phyloP scores from a whole-genome alignment of 2,329 filamentous ascomycete species.

The Hyphodiscus sp. region DNA sequence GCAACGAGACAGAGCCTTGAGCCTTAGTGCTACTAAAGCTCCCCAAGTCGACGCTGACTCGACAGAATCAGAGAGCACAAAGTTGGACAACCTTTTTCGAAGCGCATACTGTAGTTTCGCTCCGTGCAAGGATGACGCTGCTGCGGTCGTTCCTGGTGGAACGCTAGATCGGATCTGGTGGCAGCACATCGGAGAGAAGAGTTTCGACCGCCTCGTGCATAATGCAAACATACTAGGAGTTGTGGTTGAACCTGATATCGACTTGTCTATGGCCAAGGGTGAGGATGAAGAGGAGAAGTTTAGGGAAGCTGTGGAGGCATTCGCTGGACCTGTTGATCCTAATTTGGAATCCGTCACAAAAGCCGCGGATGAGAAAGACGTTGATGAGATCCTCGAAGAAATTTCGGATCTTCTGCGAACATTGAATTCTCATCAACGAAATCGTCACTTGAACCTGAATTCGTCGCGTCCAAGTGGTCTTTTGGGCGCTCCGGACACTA shows the following conservation, averaged over 20 bases:
- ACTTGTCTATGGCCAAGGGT: constrained; percentile 3
- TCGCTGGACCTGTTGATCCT: constrained; percentile 53
- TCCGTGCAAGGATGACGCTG: constrained; percentile 66
- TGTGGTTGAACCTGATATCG: neutral
- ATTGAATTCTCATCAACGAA: constrained; percentile 70
- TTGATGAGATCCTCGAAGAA: constrained; percentile 64
- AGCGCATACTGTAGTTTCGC: constrained; percentile 77
- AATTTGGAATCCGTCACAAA: constrained; percentile 46
- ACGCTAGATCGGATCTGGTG: constrained; percentile 68
- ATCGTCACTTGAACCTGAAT: constrained; percentile 64
- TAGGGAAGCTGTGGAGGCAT: constrained; percentile 49
- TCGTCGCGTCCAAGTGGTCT: constrained; percentile 56
- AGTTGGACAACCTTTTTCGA: constrained; percentile 69
- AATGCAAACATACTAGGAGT: constrained; percentile 15
- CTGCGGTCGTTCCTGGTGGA: constrained; percentile 61
- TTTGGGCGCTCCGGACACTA: constrained; percentile 56
- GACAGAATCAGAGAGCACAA: constrained; percentile 52
- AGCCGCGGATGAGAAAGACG: constrained; percentile 50
- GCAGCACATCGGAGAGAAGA: constrained; percentile 61
- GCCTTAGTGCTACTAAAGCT: constrained; percentile 55
- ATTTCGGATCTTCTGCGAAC: constrained; percentile 73
- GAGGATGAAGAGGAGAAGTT: constrained; percentile 33
- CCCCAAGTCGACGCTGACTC: constrained; percentile 37
- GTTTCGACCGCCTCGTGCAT: constrained; percentile 57
- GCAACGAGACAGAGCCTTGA: constrained; percentile 66